Evolutionary conservation across 208 protist species (phyloP), one percentile per base, ranked within the genome.

Genomic region (Trypanosoma avium): DNA sequence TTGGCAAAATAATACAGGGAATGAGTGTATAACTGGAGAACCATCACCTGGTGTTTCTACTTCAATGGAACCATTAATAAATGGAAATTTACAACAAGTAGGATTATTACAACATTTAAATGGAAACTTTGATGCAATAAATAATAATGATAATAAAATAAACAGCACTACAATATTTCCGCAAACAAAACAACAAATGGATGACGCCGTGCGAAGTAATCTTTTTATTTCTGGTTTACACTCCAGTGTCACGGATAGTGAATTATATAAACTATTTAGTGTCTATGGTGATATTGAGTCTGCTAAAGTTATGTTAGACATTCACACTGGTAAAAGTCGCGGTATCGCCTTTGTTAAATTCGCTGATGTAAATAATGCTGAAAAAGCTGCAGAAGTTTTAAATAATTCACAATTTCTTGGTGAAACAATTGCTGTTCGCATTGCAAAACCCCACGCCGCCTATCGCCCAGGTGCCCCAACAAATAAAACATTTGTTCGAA

Each of bases 261-360:
- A 77, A 21, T 61, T 93, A 38, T 13, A 73, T 27, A 56, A 67
- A 5, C 36, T 88, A 48, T 93, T 90, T 19, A 35, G 52, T 12
- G 52, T 65, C 22, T 84, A 72, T 35, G 86, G 86, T 9, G 50
- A 35, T 30, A 85, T 93, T 32, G 75, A 86, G 54, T 86, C 77
- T 0, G 80, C 81, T n/a, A 93, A 93, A 77, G 82, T 93, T 33
- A 93, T 93, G 86, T 75, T 93, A 0, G 69, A 92, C 71, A 92
- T 92, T 33, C 77, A 82, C 76, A 90, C 78, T 19, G 86, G 86
- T 0, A 73, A 70, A 32, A 88, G 82, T 55, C 80, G 82, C 35
- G 70, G 82, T 38, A 89, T 90, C 35, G 86, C 82, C 24, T 92
- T 92, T 61, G 86, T 92, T 10, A 89, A 90, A 63, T 92, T 81